Base-by-base conservation (phyloP, 73 alveolate species). In the Halteria grandinella region DNA sequence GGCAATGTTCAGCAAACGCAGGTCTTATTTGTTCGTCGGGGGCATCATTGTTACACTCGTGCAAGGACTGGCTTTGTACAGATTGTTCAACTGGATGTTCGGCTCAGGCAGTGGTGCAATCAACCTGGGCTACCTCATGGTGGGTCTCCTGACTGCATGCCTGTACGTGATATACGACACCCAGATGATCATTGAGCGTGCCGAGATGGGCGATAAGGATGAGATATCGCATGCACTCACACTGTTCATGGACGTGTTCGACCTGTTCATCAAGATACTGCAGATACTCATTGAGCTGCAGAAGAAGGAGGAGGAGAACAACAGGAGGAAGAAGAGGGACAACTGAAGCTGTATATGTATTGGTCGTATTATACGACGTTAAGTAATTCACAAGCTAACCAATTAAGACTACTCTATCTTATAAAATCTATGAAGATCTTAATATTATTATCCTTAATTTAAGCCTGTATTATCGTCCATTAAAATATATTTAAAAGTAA, bases 141-240 rank as follows among this genome's bases (percentile, higher is more conserved):
- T 80, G 33, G 79, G 63, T 24, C 52, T 81, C 17, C 23, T 79
- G 28, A 79, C 80, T 0, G 66, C 77, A 79, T 49, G 88, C 66
- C 70, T 88, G 25, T 86, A 79, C 59, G 79, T 86, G 36, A 57
- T 86, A 23, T 79, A 70, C 55, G 94, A 86, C 72, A 86, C 94
- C 17, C 82, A 86, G 69, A 32, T 86, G 73, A 86, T 86, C n/a
- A 47, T 86, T 43, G 85, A 86, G 29, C 34, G 58, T 37, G 75
- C 85, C 12, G 77, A 53, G 25, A 10, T 6, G 0, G 91, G 91
- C 0, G 88, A 86, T 48, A 29, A 36, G 14, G 94, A 86, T 66
- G 66, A 33, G 18, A 29, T 71, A 14, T 52, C 32, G 18, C 91
- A 86, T 47, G 74, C 94, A 0, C 60, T 86, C 47, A 48, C 36